Base-by-base conservation (phyloP, 139 green algal genomes). In the Penium margaritaceum region DNA sequence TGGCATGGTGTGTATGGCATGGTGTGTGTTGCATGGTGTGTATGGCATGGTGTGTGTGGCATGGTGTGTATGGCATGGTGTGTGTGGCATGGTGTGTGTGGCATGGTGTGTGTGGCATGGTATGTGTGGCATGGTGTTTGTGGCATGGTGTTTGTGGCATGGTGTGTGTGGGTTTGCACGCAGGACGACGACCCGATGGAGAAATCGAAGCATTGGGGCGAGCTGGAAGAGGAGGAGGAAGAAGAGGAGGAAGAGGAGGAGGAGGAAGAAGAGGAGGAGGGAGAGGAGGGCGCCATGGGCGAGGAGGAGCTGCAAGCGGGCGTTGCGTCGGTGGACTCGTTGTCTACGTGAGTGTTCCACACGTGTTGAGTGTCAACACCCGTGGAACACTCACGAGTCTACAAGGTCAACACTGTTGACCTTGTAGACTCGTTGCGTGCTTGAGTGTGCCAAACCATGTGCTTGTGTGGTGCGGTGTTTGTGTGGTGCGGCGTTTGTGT, bases 181-280 rank as follows among this genome's bases (percentile, higher is more conserved):
- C 53, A 63, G 21, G 53, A 80, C 67, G 73, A 80, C 17, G 82
- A 85, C 30, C 81, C 91, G 76, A 76, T 93, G 58, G 89, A 93
- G 64, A 87, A 87, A 73, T 72, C 24, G 37, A 66, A 72, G 35
- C 78, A 73, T 7, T 96, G 90, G 90, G 89, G 90, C 9, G 87
- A 91, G 63, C 76, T 96, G 63, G 89, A 90, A 75, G 64, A 76
- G 1, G 75, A 84, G 27, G 89, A 91, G 6, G 72, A 89, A 75
- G 70, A 81, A 4, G 71, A 85, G 44, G 86, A 89, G 19, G 74
- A 69, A 24, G 86, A 88, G 32, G 84, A 84, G 68, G 79, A 83
- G 58, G 71, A 79, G 46, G 81, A 83, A 38, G 76, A 81, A 29
- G 81, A 80, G 44, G 70, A 33, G 3, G 73, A 60, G 51, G 51